Percentiles rank a stretch among this genome's conserved stretches.
phyloP scores from a whole-genome alignment of 179 eudicot genomes.

The Silene vulgaris region DNA sequence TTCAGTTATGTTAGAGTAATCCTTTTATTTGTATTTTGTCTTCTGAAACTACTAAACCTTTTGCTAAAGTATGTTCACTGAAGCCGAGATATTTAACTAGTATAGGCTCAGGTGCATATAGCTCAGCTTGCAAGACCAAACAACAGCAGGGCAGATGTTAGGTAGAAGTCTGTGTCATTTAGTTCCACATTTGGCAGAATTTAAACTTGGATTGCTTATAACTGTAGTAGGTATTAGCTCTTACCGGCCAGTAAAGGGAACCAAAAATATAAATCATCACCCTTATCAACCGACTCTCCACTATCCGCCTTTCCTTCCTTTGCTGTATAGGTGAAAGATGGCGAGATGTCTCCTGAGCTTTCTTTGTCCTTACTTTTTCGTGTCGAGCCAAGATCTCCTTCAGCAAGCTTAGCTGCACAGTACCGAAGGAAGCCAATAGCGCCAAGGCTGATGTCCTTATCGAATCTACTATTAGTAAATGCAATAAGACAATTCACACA shows the following conservation, averaged over 20 bases:
- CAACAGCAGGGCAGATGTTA: not conserved
- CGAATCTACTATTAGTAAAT: conserved; percentile 86
- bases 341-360: conserved; percentile 48
- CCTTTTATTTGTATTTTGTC: not conserved
- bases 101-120: conserved; percentile 3
- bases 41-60: not conserved
- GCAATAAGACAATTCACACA: conserved; percentile 96
- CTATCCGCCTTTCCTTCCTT: conserved; percentile 56
- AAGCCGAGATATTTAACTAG: not conserved
- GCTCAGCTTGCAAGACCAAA: not conserved
- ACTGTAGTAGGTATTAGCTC: conserved; percentile 15
- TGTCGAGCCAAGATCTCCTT: conserved; percentile 72
- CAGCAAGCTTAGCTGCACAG: conserved; percentile 98
- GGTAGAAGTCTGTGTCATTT: not conserved
- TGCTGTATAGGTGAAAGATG: conserved; percentile 36
- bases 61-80: not conserved
- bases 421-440: conserved; percentile 91
- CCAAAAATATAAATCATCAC: conserved; percentile 89
- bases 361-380: conserved; percentile 53
- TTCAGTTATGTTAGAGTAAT: not conserved
- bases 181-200: not conserved
- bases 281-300: conserved; percentile 59
- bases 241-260: conserved; percentile 96
- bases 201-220: not conserved
- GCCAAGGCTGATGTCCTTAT: conserved; percentile 85